These are phyloP conservation scores for Pneumocystis sp. DNA, from an alignment of 1,139 yeast genomes.

Conservation along the genomic window DNA sequence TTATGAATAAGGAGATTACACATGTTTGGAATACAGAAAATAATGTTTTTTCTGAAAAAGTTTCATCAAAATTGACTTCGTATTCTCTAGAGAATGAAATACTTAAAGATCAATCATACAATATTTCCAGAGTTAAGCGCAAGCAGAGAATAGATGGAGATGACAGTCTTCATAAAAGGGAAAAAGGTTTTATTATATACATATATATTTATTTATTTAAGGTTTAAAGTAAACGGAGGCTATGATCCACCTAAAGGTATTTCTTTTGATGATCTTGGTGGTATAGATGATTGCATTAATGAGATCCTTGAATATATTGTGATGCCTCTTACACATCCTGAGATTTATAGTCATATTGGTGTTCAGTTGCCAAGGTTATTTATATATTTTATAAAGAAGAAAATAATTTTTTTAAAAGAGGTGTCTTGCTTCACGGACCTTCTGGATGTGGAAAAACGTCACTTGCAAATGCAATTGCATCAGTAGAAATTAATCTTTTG, in stretches of 20 bases:
- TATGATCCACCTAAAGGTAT: slow-evolving; percentile 53
- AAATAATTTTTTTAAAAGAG: slow-evolving; percentile 30
- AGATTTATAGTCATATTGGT: slow-evolving; percentile 72
- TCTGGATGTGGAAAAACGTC: slow-evolving; percentile 99
- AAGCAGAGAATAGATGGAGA: not conserved
- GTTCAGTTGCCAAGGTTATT: slow-evolving; percentile 65
- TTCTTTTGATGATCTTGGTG: slow-evolving; percentile 66
- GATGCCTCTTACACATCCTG: slow-evolving; percentile 85
- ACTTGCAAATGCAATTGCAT: slow-evolving; percentile 83
- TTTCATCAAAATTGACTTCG: slow-evolving; percentile 19
- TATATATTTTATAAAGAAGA: not conserved
- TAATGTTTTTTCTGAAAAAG: slow-evolving; percentile 13
- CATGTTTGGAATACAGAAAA: slow-evolving; percentile 42
- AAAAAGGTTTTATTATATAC: not conserved
- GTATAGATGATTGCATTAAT: slow-evolving; percentile 67
- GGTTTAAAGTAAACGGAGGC: slow-evolving; percentile 28
- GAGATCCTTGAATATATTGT: slow-evolving; percentile 84
- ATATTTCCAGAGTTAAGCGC: slow-evolving; percentile 17
- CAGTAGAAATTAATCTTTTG: not conserved
- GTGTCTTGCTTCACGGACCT: slow-evolving; percentile 88
- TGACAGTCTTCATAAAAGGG: not conserved
- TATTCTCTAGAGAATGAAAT: slow-evolving; percentile 11
- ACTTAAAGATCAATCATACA: slow-evolving; percentile 13
- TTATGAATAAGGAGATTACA: slow-evolving; percentile 62
- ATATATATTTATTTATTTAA: slow-evolving; percentile 11